Evolutionary conservation across 1,284 basidiomycete genomes (phyloP).

Genomic region (Lentinula novae-zelandiae): DNA sequence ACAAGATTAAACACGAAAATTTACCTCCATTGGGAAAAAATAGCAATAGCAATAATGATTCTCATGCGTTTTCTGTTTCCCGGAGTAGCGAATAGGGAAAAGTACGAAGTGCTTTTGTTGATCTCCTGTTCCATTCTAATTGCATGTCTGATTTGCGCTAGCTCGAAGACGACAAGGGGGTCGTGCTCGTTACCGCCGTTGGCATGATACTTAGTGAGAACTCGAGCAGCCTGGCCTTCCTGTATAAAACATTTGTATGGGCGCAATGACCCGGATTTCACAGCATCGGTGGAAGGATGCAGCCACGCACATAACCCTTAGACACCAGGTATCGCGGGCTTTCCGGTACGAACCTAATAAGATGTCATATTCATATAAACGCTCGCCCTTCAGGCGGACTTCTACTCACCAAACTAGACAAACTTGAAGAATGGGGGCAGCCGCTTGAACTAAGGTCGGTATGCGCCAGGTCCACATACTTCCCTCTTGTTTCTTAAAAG

Average conservation of each 20-base stretch:
- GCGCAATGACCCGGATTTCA: not conserved
- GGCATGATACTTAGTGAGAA: conserved; percentile 65
- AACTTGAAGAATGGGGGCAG: conserved; percentile 62
- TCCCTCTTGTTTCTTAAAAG: conserved; percentile 41
- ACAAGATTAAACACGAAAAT: not conserved
- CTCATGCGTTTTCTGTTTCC: conserved; percentile 60
- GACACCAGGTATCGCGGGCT: conserved; percentile 67
- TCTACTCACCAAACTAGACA: conserved; percentile 41
- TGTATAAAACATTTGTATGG: conserved; percentile 17
- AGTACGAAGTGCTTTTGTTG: conserved; percentile 41
- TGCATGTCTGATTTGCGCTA: conserved; percentile 62
- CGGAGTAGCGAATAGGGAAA: conserved; percentile 48
- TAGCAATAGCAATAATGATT: conserved; percentile 52
- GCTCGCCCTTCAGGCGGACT: not conserved
- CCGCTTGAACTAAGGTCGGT: conserved; percentile 64
- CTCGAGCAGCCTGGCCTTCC: conserved; percentile 48
- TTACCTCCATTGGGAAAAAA: conserved; percentile 69
- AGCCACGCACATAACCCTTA: conserved; percentile 45
- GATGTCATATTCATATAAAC: not conserved
- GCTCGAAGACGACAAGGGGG: conserved; percentile 54
- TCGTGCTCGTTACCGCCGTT: conserved; percentile 47
- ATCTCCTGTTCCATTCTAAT: conserved; percentile 55
- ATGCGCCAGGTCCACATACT: conserved; percentile 65
- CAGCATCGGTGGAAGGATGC: not conserved
- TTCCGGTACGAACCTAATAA: conserved; percentile 59